Evolutionary conservation across 108 stramenopile species (phyloP).

Genomic region (Pinguiococcus pyrenoidosus): DNA sequence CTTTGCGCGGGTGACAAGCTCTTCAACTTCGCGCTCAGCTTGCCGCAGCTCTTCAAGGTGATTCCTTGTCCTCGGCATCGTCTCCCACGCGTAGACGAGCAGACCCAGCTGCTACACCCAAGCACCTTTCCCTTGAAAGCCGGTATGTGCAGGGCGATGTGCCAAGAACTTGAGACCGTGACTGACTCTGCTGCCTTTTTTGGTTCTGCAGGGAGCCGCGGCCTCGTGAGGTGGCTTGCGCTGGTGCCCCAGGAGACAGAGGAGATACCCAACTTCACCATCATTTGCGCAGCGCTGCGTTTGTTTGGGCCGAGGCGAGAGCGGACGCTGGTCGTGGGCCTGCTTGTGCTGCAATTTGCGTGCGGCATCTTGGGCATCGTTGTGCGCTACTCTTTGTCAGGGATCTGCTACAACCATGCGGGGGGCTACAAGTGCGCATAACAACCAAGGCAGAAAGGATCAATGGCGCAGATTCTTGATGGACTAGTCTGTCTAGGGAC

Average conservation of each 20-base stretch:
- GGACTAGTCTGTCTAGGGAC: too few relatives aligned
- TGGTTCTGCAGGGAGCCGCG: too few relatives aligned
- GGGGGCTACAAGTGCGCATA: too few relatives aligned
- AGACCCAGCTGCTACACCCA: constrained; percentile 43
- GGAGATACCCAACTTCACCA: constrained; percentile 72
- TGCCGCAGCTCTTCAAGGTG: constrained; percentile 89
- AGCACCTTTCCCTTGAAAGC: background rate
- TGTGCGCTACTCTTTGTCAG: constrained; percentile 20
- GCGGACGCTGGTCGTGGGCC: constrained; percentile 47
- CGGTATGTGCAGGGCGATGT: background rate
- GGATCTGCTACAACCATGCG: too few relatives aligned
- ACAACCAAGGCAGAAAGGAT: too few relatives aligned
- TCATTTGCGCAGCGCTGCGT: constrained; percentile 73
- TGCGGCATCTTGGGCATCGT: constrained; percentile 22
- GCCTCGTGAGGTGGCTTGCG: constrained; percentile 5
- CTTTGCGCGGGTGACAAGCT: too few relatives aligned
- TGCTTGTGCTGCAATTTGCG: constrained; percentile 59
- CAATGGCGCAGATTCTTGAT: too few relatives aligned
- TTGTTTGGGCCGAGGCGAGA: constrained; percentile 77
- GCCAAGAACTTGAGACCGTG: constrained; percentile 35
- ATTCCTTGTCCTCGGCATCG: constrained; percentile 90
- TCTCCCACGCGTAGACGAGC: too few relatives aligned
- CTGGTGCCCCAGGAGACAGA: constrained; percentile 7
- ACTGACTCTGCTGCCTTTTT: constrained; percentile 68
- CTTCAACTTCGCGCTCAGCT: constrained; percentile 78